Conservation (phyloP, 1,284 basidiomycete genomes). For the Ustilago lituana region DNA sequence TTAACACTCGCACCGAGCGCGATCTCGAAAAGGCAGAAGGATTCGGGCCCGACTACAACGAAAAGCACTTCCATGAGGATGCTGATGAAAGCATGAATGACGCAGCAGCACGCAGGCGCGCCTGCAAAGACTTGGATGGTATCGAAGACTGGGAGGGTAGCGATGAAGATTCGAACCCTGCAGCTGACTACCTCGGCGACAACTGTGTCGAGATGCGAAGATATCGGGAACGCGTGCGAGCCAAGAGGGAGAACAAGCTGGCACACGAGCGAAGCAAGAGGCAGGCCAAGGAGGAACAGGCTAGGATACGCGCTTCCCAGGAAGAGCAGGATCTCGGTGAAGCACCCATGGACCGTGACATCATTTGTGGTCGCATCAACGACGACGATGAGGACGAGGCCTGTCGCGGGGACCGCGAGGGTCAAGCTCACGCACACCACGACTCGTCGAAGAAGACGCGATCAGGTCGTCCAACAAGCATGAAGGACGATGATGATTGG, state of each 20-base stretch:
- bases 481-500: conserved; percentile 35
- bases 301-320: conserved; percentile 12
- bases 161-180: conserved; percentile 53
- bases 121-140: conserved; percentile 44
- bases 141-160: conserved; percentile 54
- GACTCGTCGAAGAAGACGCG: not conserved
- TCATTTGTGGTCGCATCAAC: conserved; percentile 33
- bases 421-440: conserved; percentile 21
- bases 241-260: conserved; percentile 22
- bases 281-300: conserved; percentile 23
- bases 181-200: conserved; percentile 64
- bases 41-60: conserved; percentile 16
- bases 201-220: conserved; percentile 57
- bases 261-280: conserved; percentile 13
- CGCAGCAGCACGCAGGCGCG: conserved; percentile 5
- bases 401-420: conserved; percentile 35
- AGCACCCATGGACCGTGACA: conserved; percentile 53
- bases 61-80: conserved; percentile 16
- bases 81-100: conserved; percentile 14
- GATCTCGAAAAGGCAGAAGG: conserved; percentile 56
- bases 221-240: conserved; percentile 39
- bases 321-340: conserved; percentile 53
- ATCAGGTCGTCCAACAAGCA: not conserved
- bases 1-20: conserved; percentile 48
- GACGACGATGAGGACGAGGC: conserved; percentile 45